A percentile compares a stretch with the other conserved stretches of the same genome.
Conservation (phyloP, 176 grass and related monocot species). For the Aegilops longissima region DNA sequence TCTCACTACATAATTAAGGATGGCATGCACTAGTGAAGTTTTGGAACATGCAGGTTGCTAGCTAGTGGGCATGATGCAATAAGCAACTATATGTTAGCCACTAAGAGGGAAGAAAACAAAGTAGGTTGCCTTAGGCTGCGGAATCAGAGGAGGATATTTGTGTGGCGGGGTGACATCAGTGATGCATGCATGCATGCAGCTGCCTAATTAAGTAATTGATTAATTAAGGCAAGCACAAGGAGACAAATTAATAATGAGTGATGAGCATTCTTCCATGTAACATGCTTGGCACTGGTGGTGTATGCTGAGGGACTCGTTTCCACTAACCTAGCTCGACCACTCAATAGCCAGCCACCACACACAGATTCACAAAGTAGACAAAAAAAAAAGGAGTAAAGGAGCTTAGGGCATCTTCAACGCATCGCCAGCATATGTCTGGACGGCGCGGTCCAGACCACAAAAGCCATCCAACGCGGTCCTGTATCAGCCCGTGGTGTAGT, state of each 20-base stretch:
- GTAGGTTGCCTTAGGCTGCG: not conserved
- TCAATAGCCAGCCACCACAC: not conserved
- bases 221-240: not conserved
- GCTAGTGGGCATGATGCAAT: constrained; percentile 12
- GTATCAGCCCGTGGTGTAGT: too few relatives aligned
- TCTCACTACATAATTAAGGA: not conserved
- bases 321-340: not conserved
- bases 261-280: not conserved
- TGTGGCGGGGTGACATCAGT: not conserved
- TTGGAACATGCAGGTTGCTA: not conserved
- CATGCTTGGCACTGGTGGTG: not conserved
- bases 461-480: too few relatives aligned
- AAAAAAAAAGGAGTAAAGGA: not conserved
- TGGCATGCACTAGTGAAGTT: not conserved
- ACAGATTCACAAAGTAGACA: not conserved
- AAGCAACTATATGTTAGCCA: not conserved
- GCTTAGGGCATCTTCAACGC: too few relatives aligned
- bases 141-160: not conserved
- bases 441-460: too few relatives aligned
- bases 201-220: too few relatives aligned
- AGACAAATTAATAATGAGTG: not conserved
- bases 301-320: not conserved
- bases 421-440: too few relatives aligned
- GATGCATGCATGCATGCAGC: constrained; percentile 10
- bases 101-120: not conserved